phyloP scores from a whole-genome alignment of 2,329 filamentous ascomycete species.

The Aspergillus sp. region DNA sequence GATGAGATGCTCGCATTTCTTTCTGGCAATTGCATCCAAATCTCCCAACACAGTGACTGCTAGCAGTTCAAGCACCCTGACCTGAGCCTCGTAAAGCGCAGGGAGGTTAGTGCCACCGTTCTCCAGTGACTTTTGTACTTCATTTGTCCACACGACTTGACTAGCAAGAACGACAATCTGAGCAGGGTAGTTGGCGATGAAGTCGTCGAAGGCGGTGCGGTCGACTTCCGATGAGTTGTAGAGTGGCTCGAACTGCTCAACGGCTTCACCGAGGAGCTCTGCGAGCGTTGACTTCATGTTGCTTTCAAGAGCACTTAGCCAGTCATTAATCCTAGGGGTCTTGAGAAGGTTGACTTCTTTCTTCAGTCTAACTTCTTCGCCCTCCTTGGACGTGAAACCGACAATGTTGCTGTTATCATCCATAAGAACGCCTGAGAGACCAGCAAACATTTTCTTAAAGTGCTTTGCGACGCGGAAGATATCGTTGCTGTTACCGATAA shows the following conservation, averaged over 20 bases:
- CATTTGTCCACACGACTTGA: constrained; percentile 90
- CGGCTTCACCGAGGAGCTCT: constrained; percentile 83
- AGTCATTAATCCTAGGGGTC: constrained; percentile 97
- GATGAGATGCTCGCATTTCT: constrained; percentile 98
- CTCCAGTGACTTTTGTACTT: constrained; percentile 76
- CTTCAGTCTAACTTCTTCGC: constrained; percentile 83
- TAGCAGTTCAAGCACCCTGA: constrained; percentile 81
- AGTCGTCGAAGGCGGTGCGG: constrained; percentile 71
- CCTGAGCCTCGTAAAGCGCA: constrained; percentile 77
- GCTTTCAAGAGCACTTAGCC: constrained; percentile 88
- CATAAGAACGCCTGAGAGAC: constrained; percentile 85
- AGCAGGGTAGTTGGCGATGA: constrained; percentile 82
- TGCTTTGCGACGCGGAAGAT: constrained; percentile 96
- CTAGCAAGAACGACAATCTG: constrained; percentile 95
- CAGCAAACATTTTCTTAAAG: constrained; percentile 99
- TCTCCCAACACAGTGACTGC: constrained; percentile 89
- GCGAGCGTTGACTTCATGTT: constrained; percentile 95
- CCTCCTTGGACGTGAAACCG: constrained; percentile 94
- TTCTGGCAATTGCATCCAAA: constrained; percentile 81
- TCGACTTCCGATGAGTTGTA: constrained; percentile 75
- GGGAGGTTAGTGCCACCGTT: constrained; percentile 72
- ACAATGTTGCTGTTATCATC: constrained; percentile 89
- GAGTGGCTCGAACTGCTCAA: constrained; percentile 78
- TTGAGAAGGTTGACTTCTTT: constrained; percentile 91
- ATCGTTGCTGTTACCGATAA: constrained; percentile 99